Evolutionary conservation across 2,329 filamentous ascomycete species (phyloP), one percentile per base, ranked within the genome.

Genomic region (Corinectria fuckeliana): DNA sequence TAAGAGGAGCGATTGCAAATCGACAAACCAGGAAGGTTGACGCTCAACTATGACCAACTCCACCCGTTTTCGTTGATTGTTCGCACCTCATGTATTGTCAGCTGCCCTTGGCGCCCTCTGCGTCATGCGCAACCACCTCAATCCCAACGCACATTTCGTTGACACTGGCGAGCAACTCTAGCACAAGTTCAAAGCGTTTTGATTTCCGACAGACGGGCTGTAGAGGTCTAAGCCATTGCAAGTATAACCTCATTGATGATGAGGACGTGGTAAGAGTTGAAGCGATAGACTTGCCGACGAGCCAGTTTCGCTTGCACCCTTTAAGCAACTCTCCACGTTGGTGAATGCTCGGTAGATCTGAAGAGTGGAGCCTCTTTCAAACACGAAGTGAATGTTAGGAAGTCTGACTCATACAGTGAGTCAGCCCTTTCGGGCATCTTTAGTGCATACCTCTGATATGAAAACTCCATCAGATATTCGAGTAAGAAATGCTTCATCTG

Each of bases 251-350:
- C 48, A 9, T 47, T 21, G 14, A 50, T 18, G 2, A 57, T 21
- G 3, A 18, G 54, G 2, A 51, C 23, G 30, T 51, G 39, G 16
- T 51, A 41, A 3, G 48, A 47, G 18, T 51, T 57, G 13, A 47
- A 9, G 7, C 48, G 49, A 34, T 45, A 51, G n/a, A 51, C 48
- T 13, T 57, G 32, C n/a, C 5, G 38, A 45, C 47, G 47, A 57
- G n/a, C 54, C 47, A 25, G 50, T 39, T 8, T 48, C 54, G 4
- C 48, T 30, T 2, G 48, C 39, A 11, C 47, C 54, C 13, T 36
- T 32, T 1, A 51, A 23, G 11, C 11, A 16, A 2, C 13, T 1
- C 20, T 51, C 30, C 4, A 51, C 32, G 47, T 51, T 47, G 8
- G 32, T 39, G 23, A 57, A 51, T 9, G 39, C 39, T 7, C 11